Conservation (phyloP, 805 yeast genomes). For the Diddensiella santjacobensis region DNA sequence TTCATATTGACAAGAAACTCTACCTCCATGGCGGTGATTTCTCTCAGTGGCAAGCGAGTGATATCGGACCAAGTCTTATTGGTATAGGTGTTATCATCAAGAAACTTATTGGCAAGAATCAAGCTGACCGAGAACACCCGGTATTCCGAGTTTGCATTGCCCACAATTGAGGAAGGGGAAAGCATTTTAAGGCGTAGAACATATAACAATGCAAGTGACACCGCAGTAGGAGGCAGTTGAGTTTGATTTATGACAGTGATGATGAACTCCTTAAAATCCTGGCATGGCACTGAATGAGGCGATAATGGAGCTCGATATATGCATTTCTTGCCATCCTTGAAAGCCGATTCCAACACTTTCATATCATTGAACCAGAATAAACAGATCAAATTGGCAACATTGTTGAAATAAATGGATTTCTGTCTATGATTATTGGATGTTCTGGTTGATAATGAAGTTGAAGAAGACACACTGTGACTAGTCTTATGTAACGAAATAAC, state of each 20-base stretch:
- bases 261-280: slow-evolving; percentile 30
- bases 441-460: no score
- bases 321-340: slow-evolving; percentile 5
- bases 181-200: slow-evolving; percentile 28
- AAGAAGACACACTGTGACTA: no score
- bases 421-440: not conserved
- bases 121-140: slow-evolving; percentile 55
- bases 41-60: slow-evolving; percentile 58
- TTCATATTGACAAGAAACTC: slow-evolving; percentile 58
- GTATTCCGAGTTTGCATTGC: slow-evolving; percentile 34
- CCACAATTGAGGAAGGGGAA: slow-evolving; percentile 23
- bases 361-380: slow-evolving; percentile 31
- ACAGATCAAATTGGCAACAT: slow-evolving; percentile 30
- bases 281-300: slow-evolving; percentile 20
- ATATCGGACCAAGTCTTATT: slow-evolving; percentile 91
- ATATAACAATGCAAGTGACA: slow-evolving; percentile 34
- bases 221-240: slow-evolving; percentile 30
- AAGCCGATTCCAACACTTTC: slow-evolving; percentile 8
- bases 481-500: no score
- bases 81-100: slow-evolving; percentile 90
- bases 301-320: not conserved
- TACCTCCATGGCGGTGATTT: slow-evolving; percentile 62
- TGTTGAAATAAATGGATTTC: slow-evolving; percentile 20
- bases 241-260: slow-evolving; percentile 29
- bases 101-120: slow-evolving; percentile 82